Evolutionary conservation across 2,329 filamentous ascomycete species (phyloP), one percentile per base, ranked within the genome.

Genomic region (Pseudogymnoascus sp.): DNA sequence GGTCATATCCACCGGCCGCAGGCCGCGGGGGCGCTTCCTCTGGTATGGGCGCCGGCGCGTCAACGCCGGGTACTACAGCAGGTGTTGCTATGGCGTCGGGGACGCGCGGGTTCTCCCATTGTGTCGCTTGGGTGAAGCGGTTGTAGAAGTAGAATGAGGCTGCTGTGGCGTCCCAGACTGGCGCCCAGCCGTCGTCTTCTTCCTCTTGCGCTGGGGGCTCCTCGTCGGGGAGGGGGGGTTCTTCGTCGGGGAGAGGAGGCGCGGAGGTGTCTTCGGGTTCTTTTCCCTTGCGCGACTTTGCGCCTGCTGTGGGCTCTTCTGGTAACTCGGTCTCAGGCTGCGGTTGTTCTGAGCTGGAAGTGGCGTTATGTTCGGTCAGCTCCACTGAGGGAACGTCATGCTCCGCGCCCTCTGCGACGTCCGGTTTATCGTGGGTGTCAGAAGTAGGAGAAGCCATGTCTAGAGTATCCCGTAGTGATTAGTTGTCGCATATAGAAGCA

Each of bases 31-130:
- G 50, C 67, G 76, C 59, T 61, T 72, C 63, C 4, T 36, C 36
- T 2, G 53, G 53, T 58, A 38, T 38, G 75, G 69, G 65, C 4
- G 72, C 63, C 22, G 70, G 62, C n/a, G 69, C 60, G 6, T 71
- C 65, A 59, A 75, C 66, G 28, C 72, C 68, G 22, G 67, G 66
- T 14, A 69, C 64, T 8, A 63, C 62, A 22, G 67, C 28, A 25
- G 61, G 62, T 33, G 66, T 25, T 12, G 68, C 62, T 50, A 68
- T 64, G 30, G 75, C 74, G 57, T 77, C 75, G 4, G 86, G 81
- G 4, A 93, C 77, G 58, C 91, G 87, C 5, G 91, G 91, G 69
- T 96, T 96, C 36, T 93, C 88, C 88, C 91, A 94, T 70, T 94
- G 91, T 60, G 85, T 85, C 62, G 82, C 77, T 36, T 83, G 81